Evolutionary conservation across 2,329 filamentous ascomycete species (phyloP).

Genomic region (Ascochyta lentis): DNA sequence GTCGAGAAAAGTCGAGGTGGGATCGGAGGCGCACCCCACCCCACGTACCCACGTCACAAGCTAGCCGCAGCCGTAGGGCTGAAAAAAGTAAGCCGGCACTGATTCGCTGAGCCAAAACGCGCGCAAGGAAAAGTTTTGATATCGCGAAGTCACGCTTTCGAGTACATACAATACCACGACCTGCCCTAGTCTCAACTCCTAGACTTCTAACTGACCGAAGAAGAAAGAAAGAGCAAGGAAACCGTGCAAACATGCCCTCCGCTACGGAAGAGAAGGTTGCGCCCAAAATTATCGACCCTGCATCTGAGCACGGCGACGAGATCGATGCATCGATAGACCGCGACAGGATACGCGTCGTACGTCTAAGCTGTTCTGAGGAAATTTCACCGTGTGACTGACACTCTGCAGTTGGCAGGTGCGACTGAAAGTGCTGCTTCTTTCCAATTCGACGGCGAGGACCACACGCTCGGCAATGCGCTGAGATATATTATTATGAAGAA

Average conservation of each 20-base stretch:
- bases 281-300: slow-evolving; percentile 31
- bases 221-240: slow-evolving; percentile 14
- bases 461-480: slow-evolving; percentile 93
- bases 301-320: slow-evolving; percentile 35
- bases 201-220: neutral
- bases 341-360: slow-evolving; percentile 55
- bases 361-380: slow-evolving; percentile 12
- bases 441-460: slow-evolving; percentile 91
- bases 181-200: neutral
- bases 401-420: slow-evolving; percentile 77
- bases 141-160: slow-evolving; percentile 28
- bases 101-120: slow-evolving; percentile 30
- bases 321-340: slow-evolving; percentile 47
- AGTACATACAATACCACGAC: slow-evolving; percentile 3
- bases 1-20: slow-evolving; percentile 27
- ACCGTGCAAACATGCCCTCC: slow-evolving; percentile 26
- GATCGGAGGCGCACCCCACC: slow-evolving; percentile 24
- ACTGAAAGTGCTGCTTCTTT: slow-evolving; percentile 90
- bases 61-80: slow-evolving; percentile 40
- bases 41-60: slow-evolving; percentile 32
- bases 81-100: slow-evolving; percentile 34
- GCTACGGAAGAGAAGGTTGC: slow-evolving; percentile 29
- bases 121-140: slow-evolving; percentile 34
- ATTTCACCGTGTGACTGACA: neutral
- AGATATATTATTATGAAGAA: slow-evolving; percentile 99